Evolutionary conservation across 2,329 filamentous ascomycete genomes (phyloP).

Genomic region (Didymella sp.): DNA sequence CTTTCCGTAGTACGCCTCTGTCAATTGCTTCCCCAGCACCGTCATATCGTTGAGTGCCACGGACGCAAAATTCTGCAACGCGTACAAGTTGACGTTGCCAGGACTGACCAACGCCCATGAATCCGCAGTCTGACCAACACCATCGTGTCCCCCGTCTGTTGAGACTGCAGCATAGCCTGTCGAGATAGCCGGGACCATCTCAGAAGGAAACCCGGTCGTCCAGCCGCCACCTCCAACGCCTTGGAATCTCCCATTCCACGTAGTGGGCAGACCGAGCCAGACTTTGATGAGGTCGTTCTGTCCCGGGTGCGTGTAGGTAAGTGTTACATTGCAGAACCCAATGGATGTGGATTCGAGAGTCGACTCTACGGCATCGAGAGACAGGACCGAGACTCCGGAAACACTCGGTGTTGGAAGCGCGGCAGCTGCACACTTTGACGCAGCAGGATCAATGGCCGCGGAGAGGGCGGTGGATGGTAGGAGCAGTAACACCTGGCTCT

Average conservation of each 20-base stretch:
- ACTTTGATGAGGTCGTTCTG: constrained; percentile 27
- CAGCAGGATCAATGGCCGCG: background rate
- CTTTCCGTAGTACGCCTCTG: constrained; percentile 38
- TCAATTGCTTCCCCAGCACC: constrained; percentile 14
- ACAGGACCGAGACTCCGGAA: constrained; percentile 3
- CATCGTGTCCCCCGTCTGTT: constrained; percentile 32
- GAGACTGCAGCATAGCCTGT: constrained; percentile 33
- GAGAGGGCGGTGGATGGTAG: background rate
- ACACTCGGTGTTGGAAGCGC: constrained; percentile 9
- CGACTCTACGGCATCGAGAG: constrained; percentile 2
- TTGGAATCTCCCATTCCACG: constrained; percentile 37
- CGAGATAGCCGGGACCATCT: constrained; percentile 22
- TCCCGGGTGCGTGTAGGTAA: constrained; percentile 29
- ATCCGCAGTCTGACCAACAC: constrained; percentile 1
- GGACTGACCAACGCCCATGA: constrained; percentile 22
- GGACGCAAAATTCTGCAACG: constrained; percentile 44
- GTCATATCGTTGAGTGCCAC: constrained; percentile 41
- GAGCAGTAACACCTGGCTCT: background rate
- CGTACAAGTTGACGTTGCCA: constrained; percentile 30
- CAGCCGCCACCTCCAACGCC: constrained; percentile 36
- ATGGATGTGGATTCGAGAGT: background rate
- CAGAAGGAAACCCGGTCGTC: constrained; percentile 27
- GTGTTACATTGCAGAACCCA: constrained; percentile 30
- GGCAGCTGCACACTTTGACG: background rate
- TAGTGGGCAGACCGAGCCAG: constrained; percentile 22